Percentiles rank a stretch among this genome's conserved stretches.
phyloP scores from a whole-genome alignment of 441 rosid genomes.

The Populus tomentosa region DNA sequence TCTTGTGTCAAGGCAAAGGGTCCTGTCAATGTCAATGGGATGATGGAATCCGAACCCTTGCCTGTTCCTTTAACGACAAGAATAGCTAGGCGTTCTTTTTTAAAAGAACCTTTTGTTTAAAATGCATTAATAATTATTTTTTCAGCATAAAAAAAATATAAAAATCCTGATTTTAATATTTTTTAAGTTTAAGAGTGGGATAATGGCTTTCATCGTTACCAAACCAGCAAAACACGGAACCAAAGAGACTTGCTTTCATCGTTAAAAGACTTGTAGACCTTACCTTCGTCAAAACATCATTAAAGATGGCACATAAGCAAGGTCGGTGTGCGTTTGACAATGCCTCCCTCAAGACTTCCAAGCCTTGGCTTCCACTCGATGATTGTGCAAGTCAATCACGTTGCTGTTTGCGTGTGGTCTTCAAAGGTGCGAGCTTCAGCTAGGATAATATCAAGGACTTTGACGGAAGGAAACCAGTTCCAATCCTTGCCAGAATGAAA shows the following conservation, averaged over 20 bases:
- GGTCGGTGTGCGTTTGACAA: not conserved
- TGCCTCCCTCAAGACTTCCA: too few relatives aligned
- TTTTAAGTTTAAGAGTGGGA: too few relatives aligned
- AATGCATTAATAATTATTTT: too few relatives aligned
- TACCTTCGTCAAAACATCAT: not conserved
- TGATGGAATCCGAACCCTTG: constrained; percentile 17
- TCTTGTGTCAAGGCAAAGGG: constrained; percentile 62
- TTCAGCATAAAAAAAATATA: too few relatives aligned
- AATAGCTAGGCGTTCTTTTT: not conserved
- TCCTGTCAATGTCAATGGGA: not conserved
- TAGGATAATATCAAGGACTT: not conserved
- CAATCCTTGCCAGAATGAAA: not conserved
- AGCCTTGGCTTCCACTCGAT: not conserved
- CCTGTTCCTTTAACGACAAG: constrained; percentile 20
- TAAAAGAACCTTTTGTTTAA: too few relatives aligned
- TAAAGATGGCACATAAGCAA: not conserved
- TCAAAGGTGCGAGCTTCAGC: not conserved
- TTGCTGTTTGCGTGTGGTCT: constrained; percentile 20
- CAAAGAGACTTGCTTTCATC: too few relatives aligned
- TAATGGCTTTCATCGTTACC: too few relatives aligned
- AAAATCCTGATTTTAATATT: too few relatives aligned
- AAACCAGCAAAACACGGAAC: too few relatives aligned
- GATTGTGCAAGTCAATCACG: not conserved
- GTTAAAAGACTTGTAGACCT: not conserved
- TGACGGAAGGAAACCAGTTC: not conserved